These are phyloP conservation scores for Capsicum chinense DNA, from an alignment of 257 asterid species.

Conservation along the genomic window DNA sequence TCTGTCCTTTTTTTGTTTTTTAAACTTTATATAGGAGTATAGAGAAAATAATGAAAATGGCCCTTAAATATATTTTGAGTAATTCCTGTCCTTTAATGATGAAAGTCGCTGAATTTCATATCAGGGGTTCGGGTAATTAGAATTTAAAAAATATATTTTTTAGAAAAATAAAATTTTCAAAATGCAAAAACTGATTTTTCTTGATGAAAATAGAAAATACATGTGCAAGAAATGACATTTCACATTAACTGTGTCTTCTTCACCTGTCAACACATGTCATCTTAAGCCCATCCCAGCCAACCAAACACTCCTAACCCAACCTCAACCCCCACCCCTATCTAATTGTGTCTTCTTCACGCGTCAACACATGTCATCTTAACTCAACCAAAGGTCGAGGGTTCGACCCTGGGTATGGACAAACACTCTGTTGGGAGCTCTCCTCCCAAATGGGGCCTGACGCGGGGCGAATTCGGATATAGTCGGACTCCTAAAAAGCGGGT, in stretches of 20 bases:
- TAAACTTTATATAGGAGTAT: neutral
- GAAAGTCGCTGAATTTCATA: neutral
- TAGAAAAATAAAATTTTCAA: neutral
- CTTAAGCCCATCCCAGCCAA: neutral
- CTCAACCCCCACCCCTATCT: no score
- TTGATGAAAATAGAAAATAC: neutral
- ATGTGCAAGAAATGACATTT: no score
- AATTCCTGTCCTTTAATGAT: neutral
- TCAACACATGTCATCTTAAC: no score
- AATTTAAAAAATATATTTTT: neutral
- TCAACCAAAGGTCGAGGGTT: no score
- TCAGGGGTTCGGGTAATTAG: neutral
- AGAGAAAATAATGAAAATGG: neutral
- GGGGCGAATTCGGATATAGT: no score
- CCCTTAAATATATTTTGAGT: neutral
- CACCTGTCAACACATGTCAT: neutral
- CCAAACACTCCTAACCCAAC: no score
- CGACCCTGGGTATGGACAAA: no score
- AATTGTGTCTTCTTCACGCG: no score
- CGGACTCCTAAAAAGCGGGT: no score
- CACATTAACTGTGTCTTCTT: neutral
- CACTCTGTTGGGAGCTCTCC: no score
- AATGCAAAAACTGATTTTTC: neutral
- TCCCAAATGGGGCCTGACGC: no score
- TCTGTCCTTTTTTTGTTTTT: neutral